Conservation (phyloP, 495 filamentous ascomycete genomes). For the Neurospora sp. region DNA sequence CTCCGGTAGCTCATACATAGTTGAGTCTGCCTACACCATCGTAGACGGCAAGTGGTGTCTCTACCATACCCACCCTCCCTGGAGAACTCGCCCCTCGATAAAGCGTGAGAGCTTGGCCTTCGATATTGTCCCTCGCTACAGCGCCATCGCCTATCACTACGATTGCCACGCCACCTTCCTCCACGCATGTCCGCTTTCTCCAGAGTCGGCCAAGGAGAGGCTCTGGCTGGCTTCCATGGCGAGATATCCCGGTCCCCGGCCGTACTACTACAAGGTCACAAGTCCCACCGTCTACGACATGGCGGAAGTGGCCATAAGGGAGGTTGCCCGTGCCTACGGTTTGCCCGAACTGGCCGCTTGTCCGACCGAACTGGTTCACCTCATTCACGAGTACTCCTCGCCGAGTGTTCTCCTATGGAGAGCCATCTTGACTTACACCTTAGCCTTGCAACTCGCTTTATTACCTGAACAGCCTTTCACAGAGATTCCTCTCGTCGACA, state of each 20-base stretch:
- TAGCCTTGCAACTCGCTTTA: neutral
- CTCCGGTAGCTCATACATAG: neutral
- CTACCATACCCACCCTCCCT: neutral
- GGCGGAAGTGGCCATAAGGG: neutral
- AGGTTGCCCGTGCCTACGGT: neutral
- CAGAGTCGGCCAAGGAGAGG: neutral
- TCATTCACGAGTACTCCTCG: neutral
- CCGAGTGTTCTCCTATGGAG: neutral
- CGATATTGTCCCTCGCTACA: neutral
- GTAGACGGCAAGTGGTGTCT: neutral
- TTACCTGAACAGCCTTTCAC: neutral
- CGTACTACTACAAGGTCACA: neutral
- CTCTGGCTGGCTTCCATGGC: neutral
- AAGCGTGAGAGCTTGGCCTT: neutral
- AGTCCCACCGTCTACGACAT: neutral
- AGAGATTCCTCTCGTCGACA: neutral
- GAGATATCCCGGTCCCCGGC: neutral
- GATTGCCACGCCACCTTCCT: neutral
- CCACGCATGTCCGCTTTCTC: neutral
- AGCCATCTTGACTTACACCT: neutral
- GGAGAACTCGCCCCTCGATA: neutral
- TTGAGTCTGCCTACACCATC: neutral
- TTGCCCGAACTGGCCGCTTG: neutral
- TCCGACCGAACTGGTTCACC: neutral
- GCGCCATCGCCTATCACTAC: neutral